A percentile compares a stretch with the other conserved stretches of the same genome.
Evolutionary conservation across 139 green algal genomes (phyloP).

Genomic region (Astrephomene gubernaculifera): DNA sequence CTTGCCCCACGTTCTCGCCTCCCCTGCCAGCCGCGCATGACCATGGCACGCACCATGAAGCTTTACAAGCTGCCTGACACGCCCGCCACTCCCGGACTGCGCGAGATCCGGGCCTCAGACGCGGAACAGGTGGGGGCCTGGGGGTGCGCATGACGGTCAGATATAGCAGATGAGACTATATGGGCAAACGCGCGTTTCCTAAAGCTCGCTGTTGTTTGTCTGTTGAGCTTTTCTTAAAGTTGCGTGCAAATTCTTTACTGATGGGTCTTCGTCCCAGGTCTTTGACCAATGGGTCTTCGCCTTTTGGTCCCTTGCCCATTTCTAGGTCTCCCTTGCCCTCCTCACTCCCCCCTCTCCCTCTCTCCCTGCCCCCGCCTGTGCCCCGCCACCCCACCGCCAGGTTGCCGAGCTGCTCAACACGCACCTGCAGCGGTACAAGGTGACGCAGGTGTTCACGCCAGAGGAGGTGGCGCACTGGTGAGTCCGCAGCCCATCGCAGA

Average conservation of each 20-base stretch:
- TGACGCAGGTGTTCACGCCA: conserved; percentile 68
- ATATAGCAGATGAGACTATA: not conserved
- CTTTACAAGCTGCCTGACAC: conserved; percentile 91
- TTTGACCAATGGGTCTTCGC: too few species aligned
- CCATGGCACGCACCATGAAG: conserved; percentile 95
- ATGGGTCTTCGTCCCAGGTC: too few species aligned
- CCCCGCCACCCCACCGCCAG: conserved; percentile 49
- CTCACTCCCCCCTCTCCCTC: too few species aligned
- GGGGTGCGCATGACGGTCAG: too few species aligned
- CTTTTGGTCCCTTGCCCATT: too few species aligned
- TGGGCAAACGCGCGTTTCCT: not conserved
- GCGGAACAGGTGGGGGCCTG: conserved; percentile 62
- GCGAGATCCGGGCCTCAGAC: conserved; percentile 66
- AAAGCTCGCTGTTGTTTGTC: too few species aligned
- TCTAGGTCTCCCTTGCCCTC: too few species aligned
- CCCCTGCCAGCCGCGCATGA: conserved; percentile 82
- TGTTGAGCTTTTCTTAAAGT: too few species aligned
- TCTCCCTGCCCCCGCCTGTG: too few species aligned
- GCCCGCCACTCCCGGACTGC: conserved; percentile 83
- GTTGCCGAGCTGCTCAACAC: conserved; percentile 80
- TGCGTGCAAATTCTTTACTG: too few species aligned
- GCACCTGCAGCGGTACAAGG: conserved; percentile 78
- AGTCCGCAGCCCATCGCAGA: too few species aligned
- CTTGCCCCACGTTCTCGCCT: not conserved
- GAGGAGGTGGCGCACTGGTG: conserved; percentile 95